Evolutionary conservation across 2,329 filamentous ascomycete species (phyloP).

Genomic region (Fusarium siculi): DNA sequence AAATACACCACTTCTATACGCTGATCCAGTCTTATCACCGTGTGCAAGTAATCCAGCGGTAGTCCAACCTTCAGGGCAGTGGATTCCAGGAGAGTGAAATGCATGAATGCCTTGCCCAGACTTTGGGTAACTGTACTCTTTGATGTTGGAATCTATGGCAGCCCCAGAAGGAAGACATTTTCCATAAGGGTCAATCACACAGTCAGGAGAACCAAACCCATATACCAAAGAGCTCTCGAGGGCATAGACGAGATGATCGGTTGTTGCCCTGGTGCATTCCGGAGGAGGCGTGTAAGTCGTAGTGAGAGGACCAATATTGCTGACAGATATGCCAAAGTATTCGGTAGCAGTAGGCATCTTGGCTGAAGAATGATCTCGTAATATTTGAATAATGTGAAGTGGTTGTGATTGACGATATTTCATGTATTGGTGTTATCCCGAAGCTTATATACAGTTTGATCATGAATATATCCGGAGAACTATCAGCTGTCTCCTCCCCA

Average conservation of each 20-base stretch:
- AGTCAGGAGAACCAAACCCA: slow-evolving; percentile 15
- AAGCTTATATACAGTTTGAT: not conserved
- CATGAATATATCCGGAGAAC: not conserved
- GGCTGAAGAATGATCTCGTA: not conserved
- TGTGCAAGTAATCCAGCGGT: slow-evolving; percentile 34
- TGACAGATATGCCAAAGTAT: slow-evolving; percentile 35
- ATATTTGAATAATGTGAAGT: not conserved
- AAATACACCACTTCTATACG: slow-evolving; percentile 18
- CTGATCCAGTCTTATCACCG: not conserved
- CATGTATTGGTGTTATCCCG: no score
- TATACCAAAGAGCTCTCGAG: not conserved
- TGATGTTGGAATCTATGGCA: slow-evolving; percentile 13
- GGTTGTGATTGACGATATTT: not conserved
- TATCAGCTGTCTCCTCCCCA: not conserved
- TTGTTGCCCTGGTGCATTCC: slow-evolving; percentile 32
- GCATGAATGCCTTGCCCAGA: slow-evolving; percentile 16
- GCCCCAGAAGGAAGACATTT: slow-evolving; percentile 40
- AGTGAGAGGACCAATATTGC: slow-evolving; percentile 47
- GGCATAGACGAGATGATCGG: slow-evolving; percentile 5
- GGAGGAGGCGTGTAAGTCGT: slow-evolving; percentile 44
- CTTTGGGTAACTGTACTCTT: not conserved
- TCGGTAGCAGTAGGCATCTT: slow-evolving; percentile 43
- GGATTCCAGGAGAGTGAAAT: slow-evolving; percentile 40
- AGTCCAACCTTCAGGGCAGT: slow-evolving; percentile 41
- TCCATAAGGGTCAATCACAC: not conserved